Evolutionary conservation across 169 alveolate genomes (phyloP), one percentile per base, ranked within the genome.

Genomic region (Plasmodium knowlesi): DNA sequence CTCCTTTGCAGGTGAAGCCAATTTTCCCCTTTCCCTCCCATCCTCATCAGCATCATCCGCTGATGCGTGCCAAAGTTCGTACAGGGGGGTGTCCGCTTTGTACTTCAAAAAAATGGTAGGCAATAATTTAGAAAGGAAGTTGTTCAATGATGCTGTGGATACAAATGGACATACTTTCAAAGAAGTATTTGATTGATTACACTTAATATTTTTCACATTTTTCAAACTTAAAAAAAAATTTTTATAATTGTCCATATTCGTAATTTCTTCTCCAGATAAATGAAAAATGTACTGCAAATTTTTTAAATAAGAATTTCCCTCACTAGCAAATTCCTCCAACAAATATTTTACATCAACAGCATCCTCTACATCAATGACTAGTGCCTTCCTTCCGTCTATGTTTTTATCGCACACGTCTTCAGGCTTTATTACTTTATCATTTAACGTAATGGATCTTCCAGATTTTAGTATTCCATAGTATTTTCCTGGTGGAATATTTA

Each of bases 401-500:
- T 97, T 97, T 34, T 96, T 97, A 34, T 96, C 98, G 84, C 98
- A 97, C 25, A 98, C 99, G 34, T 98, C 97, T 61, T 92, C 92
- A 19, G 98, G 97, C 6, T 94, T 91, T 37, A 98, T 96, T 34
- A 94, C 72, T 72, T 94, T 92, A 39, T 98, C 97, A 86, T 96
- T 95, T 46, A 97, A 84, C 43, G 95, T 93, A 25, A 98, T 86
- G 32, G 96, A 46, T 83, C 97, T 96, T 30, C 99, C 99, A 67
- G 95, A 96, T 92, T 97, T 97, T 61, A 98, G 96, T 81, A 93
- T 96, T 0, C 98, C 98, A 85, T 93, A 97, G 39, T 95, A 94
- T 70, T 98, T 98, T 25, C 99, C 98, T 28, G 97, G 96, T 53
- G 96, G 96, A 9, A 98, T 95, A 85, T 98, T 97, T 43, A 97